A percentile compares a stretch with the other conserved stretches of the same genome.
Evolutionary conservation across 257 asterid genomes (phyloP).

Genomic region (Gardenia jasminoides): DNA sequence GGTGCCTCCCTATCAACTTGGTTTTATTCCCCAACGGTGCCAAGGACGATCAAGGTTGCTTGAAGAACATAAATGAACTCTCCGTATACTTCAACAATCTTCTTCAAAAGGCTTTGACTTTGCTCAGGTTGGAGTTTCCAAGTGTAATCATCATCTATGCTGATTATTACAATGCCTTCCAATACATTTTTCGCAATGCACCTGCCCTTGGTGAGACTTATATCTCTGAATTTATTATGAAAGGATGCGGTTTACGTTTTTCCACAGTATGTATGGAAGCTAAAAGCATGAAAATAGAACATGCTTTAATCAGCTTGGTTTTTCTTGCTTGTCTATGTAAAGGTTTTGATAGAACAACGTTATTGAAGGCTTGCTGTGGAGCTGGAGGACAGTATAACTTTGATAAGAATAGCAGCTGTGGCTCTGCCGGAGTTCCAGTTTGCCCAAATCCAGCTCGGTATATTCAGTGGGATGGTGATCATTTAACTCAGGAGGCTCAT

Average conservation of each 20-base stretch:
- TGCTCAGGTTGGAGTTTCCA: constrained; percentile 7
- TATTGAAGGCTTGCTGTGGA: constrained; percentile 24
- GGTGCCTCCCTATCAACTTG: constrained; percentile 9
- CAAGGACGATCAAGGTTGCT: constrained; percentile 7
- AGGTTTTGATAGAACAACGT: constrained; percentile 14
- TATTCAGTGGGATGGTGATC: constrained; percentile 27
- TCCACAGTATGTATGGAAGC: background rate
- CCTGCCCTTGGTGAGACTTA: constrained; percentile 12
- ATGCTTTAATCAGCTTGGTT: background rate
- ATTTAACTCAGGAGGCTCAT: constrained; percentile 22
- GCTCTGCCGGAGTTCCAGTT: constrained; percentile 9
- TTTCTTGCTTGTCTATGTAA: background rate
- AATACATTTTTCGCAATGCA: constrained; percentile 6
- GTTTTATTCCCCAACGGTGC: background rate
- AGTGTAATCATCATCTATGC: background rate
- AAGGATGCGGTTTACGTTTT: no score
- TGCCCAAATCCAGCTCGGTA: constrained; percentile 13
- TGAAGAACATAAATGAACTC: background rate
- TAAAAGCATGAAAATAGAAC: no score
- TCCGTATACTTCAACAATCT: constrained; percentile 3
- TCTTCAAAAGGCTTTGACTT: background rate
- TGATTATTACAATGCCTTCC: constrained; percentile 1
- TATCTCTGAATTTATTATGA: no score
- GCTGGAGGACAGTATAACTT: constrained; percentile 13
- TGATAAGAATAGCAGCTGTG: constrained; percentile 10